These are phyloP conservation scores for Lanmaoa rubissima DNA, from an alignment of 768 basidiomycete species.

Conservation along the genomic window DNA sequence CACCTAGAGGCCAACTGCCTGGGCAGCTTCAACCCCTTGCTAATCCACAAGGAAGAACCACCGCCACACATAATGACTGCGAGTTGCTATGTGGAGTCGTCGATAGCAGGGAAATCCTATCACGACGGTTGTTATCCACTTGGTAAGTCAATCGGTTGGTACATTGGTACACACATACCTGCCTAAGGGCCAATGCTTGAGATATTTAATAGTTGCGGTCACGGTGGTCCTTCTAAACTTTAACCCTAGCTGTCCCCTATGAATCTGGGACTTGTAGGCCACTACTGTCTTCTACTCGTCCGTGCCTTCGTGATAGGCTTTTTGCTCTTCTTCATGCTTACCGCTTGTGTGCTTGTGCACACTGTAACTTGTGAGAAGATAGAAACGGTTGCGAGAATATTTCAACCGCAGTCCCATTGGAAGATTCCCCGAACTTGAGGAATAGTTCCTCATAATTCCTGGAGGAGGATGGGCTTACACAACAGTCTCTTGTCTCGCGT, in stretches of 20 bases:
- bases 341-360: neutral
- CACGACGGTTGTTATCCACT: neutral
- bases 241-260: neutral
- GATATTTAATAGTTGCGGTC: neutral
- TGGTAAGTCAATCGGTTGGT: neutral
- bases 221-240: neutral
- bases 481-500: neutral
- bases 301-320: neutral
- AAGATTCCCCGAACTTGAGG: neutral
- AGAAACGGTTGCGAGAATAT: neutral
- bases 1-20: neutral
- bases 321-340: neutral
- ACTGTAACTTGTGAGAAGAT: neutral
- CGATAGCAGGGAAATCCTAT: neutral
- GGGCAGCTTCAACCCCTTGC: neutral
- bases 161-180: neutral
- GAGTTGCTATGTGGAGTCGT: neutral
- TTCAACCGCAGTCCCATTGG: neutral
- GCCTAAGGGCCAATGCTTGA: neutral
- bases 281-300: neutral
- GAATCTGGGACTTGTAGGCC: no score
- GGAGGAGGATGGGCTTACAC: neutral
- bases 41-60: neutral
- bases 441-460: neutral
- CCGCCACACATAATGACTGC: neutral